Base-by-base conservation (phyloP, 2,329 filamentous ascomycete species). In the Hymenoscyphus infarciens region DNA sequence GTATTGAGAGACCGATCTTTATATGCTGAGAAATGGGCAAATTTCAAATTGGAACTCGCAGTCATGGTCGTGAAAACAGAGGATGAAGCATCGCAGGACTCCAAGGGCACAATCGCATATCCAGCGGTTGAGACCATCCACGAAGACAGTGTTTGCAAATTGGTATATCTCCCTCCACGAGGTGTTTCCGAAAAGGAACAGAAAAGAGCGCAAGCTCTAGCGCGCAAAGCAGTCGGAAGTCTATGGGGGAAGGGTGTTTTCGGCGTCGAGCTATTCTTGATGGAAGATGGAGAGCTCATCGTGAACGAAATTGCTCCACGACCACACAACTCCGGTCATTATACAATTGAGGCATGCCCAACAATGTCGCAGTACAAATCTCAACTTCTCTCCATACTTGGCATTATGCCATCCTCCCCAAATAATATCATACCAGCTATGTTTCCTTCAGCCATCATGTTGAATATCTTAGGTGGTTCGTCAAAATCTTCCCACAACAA, bases 51-150 rank as follows among this genome's bases (percentile, higher is more conserved):
- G 78, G 94, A 98, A 78, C 80, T 98, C 60, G 91, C 95, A 5
- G 93, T 97, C 68, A 97, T 98, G 87, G 94, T 97, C 8, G 86
- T 98, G 62, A 90, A 96, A 72, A 96, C 91, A 0, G 90, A 93
- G 72, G 87, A 96, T 68, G 67, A 61, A n/a, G 57, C 63, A 16
- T 65, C 64, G 10, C 77, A 80, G 54, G 74, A 79, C 2, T 82
- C 82, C 0, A 77, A 77, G 15, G 74, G 81, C 8, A 82, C 77
- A 63, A 79, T 92, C 35, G 86, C 93, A 4, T 98, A 95, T 74
- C 93, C 95, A 0, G 89, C 89, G 0, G 93, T 97, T 1, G 95
- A 99, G 79, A 98, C 94, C 0, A 84, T 98, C 33, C 95, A 99
- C 71, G 91, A 97, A 76, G 91, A 98, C 76, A 95, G 87, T 73